Conservation (phyloP, 495 filamentous ascomycete species). For the Viridothelium virens region DNA sequence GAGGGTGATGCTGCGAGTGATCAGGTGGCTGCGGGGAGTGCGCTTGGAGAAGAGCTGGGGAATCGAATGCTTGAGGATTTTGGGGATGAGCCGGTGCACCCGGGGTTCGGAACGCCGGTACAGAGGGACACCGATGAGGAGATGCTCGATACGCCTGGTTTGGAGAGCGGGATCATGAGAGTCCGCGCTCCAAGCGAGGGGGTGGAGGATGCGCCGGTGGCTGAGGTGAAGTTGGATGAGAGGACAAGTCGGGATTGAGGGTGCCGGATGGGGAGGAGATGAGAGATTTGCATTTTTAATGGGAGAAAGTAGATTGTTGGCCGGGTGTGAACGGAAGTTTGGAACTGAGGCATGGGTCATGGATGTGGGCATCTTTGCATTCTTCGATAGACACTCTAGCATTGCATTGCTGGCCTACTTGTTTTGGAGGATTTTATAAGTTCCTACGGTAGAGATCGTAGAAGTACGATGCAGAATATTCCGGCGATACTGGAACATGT, state of each 20-base stretch:
- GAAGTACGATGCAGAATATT: background rate
- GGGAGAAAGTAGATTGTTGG: background rate
- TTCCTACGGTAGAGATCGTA: background rate
- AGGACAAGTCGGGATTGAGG: background rate
- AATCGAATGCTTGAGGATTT: constrained; percentile 17
- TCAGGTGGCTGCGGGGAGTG: background rate
- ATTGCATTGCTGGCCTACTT: background rate
- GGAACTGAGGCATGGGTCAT: background rate
- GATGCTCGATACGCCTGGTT: background rate
- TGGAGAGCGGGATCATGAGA: background rate
- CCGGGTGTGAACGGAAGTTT: background rate
- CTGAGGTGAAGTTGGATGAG: constrained; percentile 11
- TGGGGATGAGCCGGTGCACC: constrained; percentile 11
- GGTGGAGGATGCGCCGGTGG: constrained; percentile 7
- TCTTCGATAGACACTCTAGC: background rate
- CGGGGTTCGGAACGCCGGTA: constrained; percentile 8
- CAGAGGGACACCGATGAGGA: background rate
- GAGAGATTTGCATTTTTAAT: background rate
- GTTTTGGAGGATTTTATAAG: background rate
- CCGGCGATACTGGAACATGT: too few species aligned
- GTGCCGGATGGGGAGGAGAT: background rate
- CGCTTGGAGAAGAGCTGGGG: background rate
- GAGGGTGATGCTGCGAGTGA: constrained; percentile 11
- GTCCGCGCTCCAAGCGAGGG: background rate
- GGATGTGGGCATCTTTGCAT: background rate